Base-by-base conservation (phyloP, 805 yeast genomes). In the Nakazawaea holstii region DNA sequence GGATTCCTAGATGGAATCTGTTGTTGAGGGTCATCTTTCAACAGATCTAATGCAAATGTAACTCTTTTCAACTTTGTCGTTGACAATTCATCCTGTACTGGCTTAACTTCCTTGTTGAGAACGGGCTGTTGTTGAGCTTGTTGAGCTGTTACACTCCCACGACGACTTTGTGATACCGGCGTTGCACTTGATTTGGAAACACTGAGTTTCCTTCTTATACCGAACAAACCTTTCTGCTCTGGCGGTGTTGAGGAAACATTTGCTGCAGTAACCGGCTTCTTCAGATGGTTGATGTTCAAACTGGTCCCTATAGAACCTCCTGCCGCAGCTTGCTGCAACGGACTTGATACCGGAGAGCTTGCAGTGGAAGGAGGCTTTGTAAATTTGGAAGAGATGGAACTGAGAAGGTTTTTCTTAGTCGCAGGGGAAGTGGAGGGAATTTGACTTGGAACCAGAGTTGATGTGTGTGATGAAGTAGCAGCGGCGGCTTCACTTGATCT, bases 1-100 rank as follows among this genome's bases (percentile, higher is more conserved):
- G 84, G 84, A 33, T 73, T 62, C 46, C 83, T 60, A 1, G 82
- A 75, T 0, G 84, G 84, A 43, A 78, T 77, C 56, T 78, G 84
- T 55, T 78, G 84, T 54, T 78, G 83, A 1, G 84, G 83, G 55
- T 78, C 83, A 50, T 67, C 70, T 3, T 65, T 58, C 35, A 78
- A 64, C 43, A 66, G 61, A 48, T 78, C 74, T 8, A 78, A 58
- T 3, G 82, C 79, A 59, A 78, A 78, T 2, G 70, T 62, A 3
- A 78, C 83, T 39, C 84, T 59, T 49, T 65, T 65, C 50, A 77
- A 66, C 4, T 64, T 60, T 6, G 66, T 55, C 6, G 52, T 54
- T 26, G 33, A 5, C 17, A 33, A 33, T 14, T 30, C 33, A 30
- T 11, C n/a, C 4, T 30, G 11, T 13, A n/a, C 15, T n/a, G 41